Conservation (phyloP, 768 basidiomycete genomes). For the Tricholoma hemisulphureum region DNA sequence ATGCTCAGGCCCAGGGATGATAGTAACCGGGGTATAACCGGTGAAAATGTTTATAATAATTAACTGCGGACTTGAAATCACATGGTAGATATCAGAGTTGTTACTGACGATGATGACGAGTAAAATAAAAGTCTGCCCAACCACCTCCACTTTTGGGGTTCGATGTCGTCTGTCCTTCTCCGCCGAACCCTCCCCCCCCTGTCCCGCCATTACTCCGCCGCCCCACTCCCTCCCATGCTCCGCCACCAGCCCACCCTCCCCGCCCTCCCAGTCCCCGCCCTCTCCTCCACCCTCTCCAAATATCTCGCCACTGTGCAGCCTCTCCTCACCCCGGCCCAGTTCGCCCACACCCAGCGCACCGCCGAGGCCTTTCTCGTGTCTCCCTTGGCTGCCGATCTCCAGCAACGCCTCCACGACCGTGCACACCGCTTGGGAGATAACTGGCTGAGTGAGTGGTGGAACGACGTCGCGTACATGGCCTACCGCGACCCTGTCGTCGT, state of each 20-base stretch:
- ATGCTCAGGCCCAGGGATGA: too few relatives aligned
- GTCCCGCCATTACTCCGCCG: too few relatives aligned
- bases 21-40: too few relatives aligned
- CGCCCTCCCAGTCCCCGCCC: conserved; percentile 77
- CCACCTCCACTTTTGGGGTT: too few relatives aligned
- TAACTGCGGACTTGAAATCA: too few relatives aligned
- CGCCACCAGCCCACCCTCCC: conserved; percentile 73
- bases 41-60: too few relatives aligned
- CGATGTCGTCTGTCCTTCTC: too few relatives aligned
- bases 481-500: conserved; percentile 90
- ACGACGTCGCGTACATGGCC: conserved; percentile 85
- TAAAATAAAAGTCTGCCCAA: too few relatives aligned
- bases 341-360: conserved; percentile 51
- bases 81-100: too few relatives aligned
- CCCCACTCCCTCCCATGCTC: conserved; percentile 62
- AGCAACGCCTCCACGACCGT: conserved; percentile 72
- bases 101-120: too few relatives aligned
- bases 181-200: too few relatives aligned
- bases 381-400: conserved; percentile 67
- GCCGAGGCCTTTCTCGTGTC: conserved; percentile 72
- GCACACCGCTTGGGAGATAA: conserved; percentile 62
- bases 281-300: conserved; percentile 79
- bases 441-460: conserved; percentile 99
- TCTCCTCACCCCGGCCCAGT: conserved; percentile 64
- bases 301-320: conserved; percentile 87